Percentiles rank a stretch among this genome's conserved stretches.
Conservation (phyloP, 495 filamentous ascomycete species). For the Hyaloscypha hepaticicola region DNA sequence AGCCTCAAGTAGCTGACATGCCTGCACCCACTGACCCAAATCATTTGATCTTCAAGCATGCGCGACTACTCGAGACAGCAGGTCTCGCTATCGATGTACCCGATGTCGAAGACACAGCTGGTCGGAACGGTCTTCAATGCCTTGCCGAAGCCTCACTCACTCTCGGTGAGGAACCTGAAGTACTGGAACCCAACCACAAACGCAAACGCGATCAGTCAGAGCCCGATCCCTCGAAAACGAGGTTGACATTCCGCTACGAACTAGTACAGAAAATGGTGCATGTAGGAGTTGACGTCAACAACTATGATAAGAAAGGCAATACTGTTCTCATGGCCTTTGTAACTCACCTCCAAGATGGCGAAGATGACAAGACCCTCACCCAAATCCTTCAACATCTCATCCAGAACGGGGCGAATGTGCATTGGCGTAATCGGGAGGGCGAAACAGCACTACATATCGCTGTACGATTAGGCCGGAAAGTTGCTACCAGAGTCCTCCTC, state of each 20-base stretch:
- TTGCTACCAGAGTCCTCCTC: conserved; percentile 43
- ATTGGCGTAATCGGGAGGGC: conserved; percentile 43
- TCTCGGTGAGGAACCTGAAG: neutral
- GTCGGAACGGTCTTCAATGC: conserved; percentile 51
- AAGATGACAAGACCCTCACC: conserved; percentile 35
- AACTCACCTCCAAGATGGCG: conserved; percentile 40
- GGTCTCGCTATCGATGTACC: conserved; percentile 35
- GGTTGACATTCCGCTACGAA: conserved; percentile 28
- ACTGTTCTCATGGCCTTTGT: conserved; percentile 49
- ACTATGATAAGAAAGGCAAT: conserved; percentile 42
- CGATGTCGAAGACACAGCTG: conserved; percentile 38
- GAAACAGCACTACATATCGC: conserved; percentile 48
- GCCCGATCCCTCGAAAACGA: conserved; percentile 7
- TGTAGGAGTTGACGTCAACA: conserved; percentile 41
- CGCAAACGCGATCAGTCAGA: conserved; percentile 32
- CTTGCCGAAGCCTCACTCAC: conserved; percentile 44
- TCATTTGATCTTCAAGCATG: conserved; percentile 28
- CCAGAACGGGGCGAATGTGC: conserved; percentile 34
- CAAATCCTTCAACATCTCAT: conserved; percentile 33
- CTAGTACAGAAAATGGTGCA: conserved; percentile 38
- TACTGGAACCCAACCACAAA: conserved; percentile 22
- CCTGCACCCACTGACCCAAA: conserved; percentile 16
- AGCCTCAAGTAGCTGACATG: neutral
- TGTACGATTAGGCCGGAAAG: conserved; percentile 43
- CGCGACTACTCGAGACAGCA: conserved; percentile 39